Base-by-base conservation (phyloP, 352 stramenopile species). In the Blastocystis sp. region DNA sequence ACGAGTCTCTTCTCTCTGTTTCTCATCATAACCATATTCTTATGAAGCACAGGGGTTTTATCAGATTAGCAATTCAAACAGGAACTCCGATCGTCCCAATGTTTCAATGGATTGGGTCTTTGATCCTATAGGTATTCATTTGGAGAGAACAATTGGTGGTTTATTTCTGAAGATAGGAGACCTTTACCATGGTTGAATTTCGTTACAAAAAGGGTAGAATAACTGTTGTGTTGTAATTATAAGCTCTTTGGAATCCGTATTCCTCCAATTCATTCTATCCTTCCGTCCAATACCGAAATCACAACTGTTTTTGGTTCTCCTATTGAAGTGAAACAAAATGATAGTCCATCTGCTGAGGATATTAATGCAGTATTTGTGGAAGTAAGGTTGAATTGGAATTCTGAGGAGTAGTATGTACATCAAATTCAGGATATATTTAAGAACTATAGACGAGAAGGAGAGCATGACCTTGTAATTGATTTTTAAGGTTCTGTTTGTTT, bases 101-200 rank as follows among this genome's bases (percentile, higher is more conserved):
- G 71, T 83, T 42, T 1, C 5, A 16, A 37, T 49, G 11, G 24
- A 46, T 19, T 9, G 19, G 16, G 7, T 12, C 4, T 12, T 12
- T 83, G 12, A 66, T 39, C 5, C 5, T 24, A 37, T 43, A 83
- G 71, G 71, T 83, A 83, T 21, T 83, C 71, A 11, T 83, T 83
- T 43, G 71, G 71, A n/a, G 71, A 83, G 51, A 83, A 83, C 27
- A 83, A 83, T 37, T 21, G 57, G n/a, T 83, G 71, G 71, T 1
- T 21, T 16, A 83, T 83, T 24, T 14, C 29, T 27, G 54, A 83
- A 24, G 51, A 19, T 21, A 63, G 42, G 12, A 29, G 46, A 43
- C 27, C 42, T 1, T 27, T 83, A 11, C 42, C 21, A 1, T 83
- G 42, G 46, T 32, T 83, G 71, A 83, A 83, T 63, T n/a, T 16